Percentiles rank a stretch among this genome's conserved stretches.
phyloP scores from a whole-genome alignment of 805 yeast species.

The Candida awuae region DNA sequence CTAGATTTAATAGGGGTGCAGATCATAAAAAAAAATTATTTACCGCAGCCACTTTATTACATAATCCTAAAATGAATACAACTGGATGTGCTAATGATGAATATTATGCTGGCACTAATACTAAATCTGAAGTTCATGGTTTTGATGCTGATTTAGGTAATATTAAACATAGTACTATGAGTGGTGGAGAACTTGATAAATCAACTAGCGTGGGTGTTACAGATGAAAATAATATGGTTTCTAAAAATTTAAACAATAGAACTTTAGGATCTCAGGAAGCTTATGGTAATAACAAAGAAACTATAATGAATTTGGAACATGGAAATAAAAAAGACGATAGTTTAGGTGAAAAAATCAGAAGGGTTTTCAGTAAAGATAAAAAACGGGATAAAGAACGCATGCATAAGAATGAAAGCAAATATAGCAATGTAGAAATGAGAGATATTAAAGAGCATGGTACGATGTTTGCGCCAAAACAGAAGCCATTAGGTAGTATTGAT shows the following conservation, averaged over 20 bases:
- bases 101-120: constrained; percentile 6
- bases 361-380: background rate
- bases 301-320: background rate
- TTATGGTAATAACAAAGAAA: too few species aligned
- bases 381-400: background rate
- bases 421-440: background rate
- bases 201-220: too few species aligned
- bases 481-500: background rate
- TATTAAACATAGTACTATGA: too few species aligned
- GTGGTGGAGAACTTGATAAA: too few species aligned
- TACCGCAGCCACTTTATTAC: too few species aligned
- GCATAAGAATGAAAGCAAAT: background rate
- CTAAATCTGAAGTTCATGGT: background rate
- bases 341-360: background rate
- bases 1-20: background rate
- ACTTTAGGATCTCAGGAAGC: too few species aligned
- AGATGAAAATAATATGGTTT: too few species aligned
- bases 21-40: background rate
- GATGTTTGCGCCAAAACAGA: background rate
- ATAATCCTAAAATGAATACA: too few species aligned
- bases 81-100: background rate
- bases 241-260: too few species aligned
- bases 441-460: constrained; percentile 2
- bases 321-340: too few species aligned
- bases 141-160: too few species aligned